These are phyloP conservation scores for Solidago caesia DNA, from an alignment of 129 eudicot genomes.

Conservation along the genomic window DNA sequence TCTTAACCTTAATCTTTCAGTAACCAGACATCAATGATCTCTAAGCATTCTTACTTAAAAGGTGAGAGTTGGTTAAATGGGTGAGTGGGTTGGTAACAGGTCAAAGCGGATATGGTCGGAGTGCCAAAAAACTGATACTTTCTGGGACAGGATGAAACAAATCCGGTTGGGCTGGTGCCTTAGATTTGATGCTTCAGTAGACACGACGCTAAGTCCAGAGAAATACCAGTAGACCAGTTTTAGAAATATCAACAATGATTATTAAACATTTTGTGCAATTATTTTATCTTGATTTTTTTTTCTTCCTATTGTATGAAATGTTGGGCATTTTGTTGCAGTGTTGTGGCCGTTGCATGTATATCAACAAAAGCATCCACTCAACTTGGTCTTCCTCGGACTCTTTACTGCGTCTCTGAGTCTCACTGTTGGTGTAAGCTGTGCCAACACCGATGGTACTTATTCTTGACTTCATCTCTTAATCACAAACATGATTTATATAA, in stretches of 20 bases:
- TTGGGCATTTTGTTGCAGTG: slow-evolving; percentile 44
- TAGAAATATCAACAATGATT: not conserved
- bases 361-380: slow-evolving; percentile 93
- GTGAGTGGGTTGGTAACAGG: too few relatives aligned
- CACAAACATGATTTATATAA: not conserved
- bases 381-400: slow-evolving; percentile 86
- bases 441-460: slow-evolving; percentile 88
- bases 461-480: slow-evolving; percentile 2
- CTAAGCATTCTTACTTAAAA: not conserved
- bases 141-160: too few relatives aligned
- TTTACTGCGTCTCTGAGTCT: slow-evolving; percentile 77
- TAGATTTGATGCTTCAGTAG: not conserved
- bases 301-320: not conserved
- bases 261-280: not conserved
- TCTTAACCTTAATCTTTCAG: too few relatives aligned
- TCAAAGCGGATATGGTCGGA: too few relatives aligned
- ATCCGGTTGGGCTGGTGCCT: not conserved
- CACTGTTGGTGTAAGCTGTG: slow-evolving; percentile 96
- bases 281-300: not conserved
- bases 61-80: not conserved
- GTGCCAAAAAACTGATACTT: too few relatives aligned
- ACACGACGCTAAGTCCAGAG: not conserved
- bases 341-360: slow-evolving; percentile 91
- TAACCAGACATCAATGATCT: not conserved
- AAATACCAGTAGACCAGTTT: not conserved